Conservation (phyloP, 495 filamentous ascomycete species). For the Trichoderma gamsii region DNA sequence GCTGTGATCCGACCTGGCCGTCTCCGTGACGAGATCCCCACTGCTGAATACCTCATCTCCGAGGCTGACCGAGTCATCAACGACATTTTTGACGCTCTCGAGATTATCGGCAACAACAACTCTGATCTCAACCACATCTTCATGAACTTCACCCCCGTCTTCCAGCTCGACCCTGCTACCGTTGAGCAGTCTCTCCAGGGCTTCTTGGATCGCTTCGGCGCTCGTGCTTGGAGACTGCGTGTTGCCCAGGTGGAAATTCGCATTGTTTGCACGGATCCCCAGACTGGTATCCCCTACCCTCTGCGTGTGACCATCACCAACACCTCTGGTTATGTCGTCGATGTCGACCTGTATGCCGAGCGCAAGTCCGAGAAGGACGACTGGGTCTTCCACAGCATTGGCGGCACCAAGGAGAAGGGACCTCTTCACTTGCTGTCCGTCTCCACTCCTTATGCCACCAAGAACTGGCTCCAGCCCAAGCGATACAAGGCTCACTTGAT, state of each 20-base stretch:
- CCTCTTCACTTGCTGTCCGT: slow-evolving; percentile 92
- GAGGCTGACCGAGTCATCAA: slow-evolving; percentile 95
- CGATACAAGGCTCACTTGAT: slow-evolving; percentile 98
- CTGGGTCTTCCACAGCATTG: slow-evolving; percentile 97
- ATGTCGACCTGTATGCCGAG: slow-evolving; percentile 96
- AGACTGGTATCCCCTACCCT: slow-evolving; percentile 80
- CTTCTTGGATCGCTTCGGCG: slow-evolving; percentile 93
- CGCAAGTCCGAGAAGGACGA: slow-evolving; percentile 94
- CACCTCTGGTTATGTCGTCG: slow-evolving; percentile 97
- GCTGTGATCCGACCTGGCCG: slow-evolving; percentile 88
- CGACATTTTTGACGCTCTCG: slow-evolving; percentile 93
- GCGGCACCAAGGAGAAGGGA: slow-evolving; percentile 88
- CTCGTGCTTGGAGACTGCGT: slow-evolving; percentile 90
- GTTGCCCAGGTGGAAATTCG: slow-evolving; percentile 97
- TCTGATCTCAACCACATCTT: slow-evolving; percentile 99
- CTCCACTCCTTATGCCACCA: slow-evolving; percentile 88
- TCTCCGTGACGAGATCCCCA: slow-evolving; percentile 93
- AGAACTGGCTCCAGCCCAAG: slow-evolving; percentile 98
- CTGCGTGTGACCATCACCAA: slow-evolving; percentile 96
- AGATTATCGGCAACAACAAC: slow-evolving; percentile 98
- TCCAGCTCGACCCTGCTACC: slow-evolving; percentile 83
- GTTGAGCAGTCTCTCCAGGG: slow-evolving; percentile 91
- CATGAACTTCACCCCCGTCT: slow-evolving; percentile 95
- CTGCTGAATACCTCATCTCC: slow-evolving; percentile 94
- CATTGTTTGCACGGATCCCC: slow-evolving; percentile 89